Percentiles rank a stretch among this genome's conserved stretches.
Conservation (phyloP, 1,139 yeast species). For the Geotrichum phurueaensis region DNA sequence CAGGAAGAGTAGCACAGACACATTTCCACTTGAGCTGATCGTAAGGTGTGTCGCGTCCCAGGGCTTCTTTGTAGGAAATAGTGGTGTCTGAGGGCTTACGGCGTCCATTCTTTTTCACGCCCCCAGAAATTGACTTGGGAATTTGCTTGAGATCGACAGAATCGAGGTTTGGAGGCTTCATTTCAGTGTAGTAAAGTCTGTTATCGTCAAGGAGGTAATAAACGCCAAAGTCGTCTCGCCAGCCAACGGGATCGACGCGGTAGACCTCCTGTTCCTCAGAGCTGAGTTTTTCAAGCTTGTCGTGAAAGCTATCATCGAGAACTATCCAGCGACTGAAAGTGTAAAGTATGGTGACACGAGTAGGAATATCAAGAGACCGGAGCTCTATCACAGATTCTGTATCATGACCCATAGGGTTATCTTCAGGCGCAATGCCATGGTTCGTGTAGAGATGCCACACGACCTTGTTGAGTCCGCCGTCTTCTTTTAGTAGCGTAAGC, state of each 20-base stretch:
- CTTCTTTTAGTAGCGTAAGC: conserved; percentile 1
- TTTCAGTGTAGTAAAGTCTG: conserved; percentile 30
- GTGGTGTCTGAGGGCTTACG: conserved; percentile 4
- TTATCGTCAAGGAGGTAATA: conserved; percentile 36
- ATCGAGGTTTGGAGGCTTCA: conserved; percentile 24
- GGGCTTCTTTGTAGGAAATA: conserved; percentile 22
- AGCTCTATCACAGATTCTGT: neutral
- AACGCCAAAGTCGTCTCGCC: conserved; percentile 29
- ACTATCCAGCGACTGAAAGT: conserved; percentile 26
- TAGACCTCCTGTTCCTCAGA: conserved; percentile 7
- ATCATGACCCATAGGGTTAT: conserved; percentile 14
- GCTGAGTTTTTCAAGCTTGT: conserved; percentile 22
- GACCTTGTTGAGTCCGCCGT: conserved; percentile 17
- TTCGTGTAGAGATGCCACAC: conserved; percentile 15
- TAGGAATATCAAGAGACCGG: conserved; percentile 16
- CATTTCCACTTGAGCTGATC: conserved; percentile 32
- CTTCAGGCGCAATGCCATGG: neutral
- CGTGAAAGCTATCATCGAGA: conserved; percentile 25
- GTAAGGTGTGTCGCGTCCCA: conserved; percentile 22
- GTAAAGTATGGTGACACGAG: conserved; percentile 22
- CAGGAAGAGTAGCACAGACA: conserved; percentile 31
- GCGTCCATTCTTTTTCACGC: conserved; percentile 2
- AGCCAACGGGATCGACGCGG: conserved; percentile 35
- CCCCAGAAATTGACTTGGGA: conserved; percentile 1
- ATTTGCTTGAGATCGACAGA: conserved; percentile 16